phyloP scores from a whole-genome alignment of 129 eudicot species.

The Tanacetum coccineum region DNA sequence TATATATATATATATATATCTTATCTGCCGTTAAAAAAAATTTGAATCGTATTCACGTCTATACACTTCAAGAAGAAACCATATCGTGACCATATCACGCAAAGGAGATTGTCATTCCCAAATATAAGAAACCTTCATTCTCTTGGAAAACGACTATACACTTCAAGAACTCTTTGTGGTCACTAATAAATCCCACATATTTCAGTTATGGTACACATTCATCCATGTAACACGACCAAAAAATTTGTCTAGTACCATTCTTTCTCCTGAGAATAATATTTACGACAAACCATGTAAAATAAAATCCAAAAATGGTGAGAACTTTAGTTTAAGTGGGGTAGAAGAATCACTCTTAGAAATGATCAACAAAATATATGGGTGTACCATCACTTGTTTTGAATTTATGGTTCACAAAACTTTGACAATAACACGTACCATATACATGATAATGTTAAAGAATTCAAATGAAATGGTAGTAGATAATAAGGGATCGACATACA shows the following conservation, averaged over 20 bases:
- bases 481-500: too few relatives aligned
- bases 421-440: conserved; percentile 19
- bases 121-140: neutral
- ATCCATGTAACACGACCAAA: conserved; percentile 19
- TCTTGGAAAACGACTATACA: conserved; percentile 22
- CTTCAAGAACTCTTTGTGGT: conserved; percentile 14
- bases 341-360: conserved; percentile 41
- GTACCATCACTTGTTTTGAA: conserved; percentile 23
- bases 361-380: conserved; percentile 16
- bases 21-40: too few relatives aligned
- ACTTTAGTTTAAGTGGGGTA: conserved; percentile 42
- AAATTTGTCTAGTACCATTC: neutral
- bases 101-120: neutral
- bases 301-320: conserved; percentile 15
- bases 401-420: conserved; percentile 36
- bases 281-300: neutral
- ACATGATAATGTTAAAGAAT: conserved; percentile 10
- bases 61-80: too few relatives aligned
- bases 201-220: conserved; percentile 23
- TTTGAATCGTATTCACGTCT: too few relatives aligned
- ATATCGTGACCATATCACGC: too few relatives aligned
- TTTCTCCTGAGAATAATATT: neutral
- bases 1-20: too few relatives aligned
- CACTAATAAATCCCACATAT: neutral
- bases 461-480: neutral